Base-by-base conservation (phyloP, 768 basidiomycete species). In the Tricholoma terreum region DNA sequence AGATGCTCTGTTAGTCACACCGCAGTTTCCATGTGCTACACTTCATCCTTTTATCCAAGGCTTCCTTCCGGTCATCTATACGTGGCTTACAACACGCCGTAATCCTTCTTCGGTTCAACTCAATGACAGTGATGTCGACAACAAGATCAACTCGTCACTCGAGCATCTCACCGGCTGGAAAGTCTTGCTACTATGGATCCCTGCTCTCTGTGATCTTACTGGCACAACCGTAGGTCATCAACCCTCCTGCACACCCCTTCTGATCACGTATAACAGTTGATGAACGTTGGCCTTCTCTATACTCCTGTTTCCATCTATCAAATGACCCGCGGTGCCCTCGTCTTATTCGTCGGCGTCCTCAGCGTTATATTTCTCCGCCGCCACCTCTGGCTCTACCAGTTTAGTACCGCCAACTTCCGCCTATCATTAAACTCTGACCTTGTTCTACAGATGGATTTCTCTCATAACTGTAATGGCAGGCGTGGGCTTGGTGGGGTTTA, bases 301-400 rank as follows among this genome's bases (percentile, higher is more conserved):
- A 95, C 94, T 1, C 96, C 96, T 27, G 97, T 99, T 54, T 94
- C 92, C 42, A 93, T 98, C 64, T 98, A 92, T 77, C 96, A 97
- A 73, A 96, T 97, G 94, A 92, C 87, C 59, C 86, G 90, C 57
- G 94, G 95, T 51, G 89, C 93, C 42, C 85, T 97, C 56, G 93
- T 97, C 49, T 82, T 96, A 54, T 98, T 94, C 73, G 96, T 98
- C 58, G 96, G 94, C 46, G 67, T 91, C 55, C 83, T 98, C 63
- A 91, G 89, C 51, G 94, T 98, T 66, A 70, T 94, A 56, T 98
- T 98, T 80, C 85, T 99, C 57, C 83, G 80, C 50, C 86, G 95
- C 62, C 83, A 81, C 59, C 84, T 96, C 45, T 92, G 86, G 84
- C 77, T 91, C 54, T 95, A 95, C 71, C 94, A 97, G 88, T 92